Percentiles rank a stretch among this genome's conserved stretches.
phyloP scores from a whole-genome alignment of 1,139 yeast species.

The Suhomyces coccinellae region DNA sequence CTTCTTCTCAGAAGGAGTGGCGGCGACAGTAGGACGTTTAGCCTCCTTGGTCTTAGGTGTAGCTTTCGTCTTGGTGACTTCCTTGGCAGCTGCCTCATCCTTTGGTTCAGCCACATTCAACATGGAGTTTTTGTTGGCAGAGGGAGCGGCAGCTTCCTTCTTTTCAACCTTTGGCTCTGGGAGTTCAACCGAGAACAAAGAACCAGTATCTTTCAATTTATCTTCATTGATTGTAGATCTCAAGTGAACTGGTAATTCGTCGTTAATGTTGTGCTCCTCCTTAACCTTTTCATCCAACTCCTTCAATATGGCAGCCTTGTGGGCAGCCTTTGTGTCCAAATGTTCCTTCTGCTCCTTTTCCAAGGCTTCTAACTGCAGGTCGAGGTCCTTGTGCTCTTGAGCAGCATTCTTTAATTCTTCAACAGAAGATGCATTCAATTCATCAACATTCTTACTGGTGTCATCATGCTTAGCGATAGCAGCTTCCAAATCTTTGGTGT shows the following conservation, averaged over 20 bases:
- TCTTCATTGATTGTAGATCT: slow-evolving; percentile 43
- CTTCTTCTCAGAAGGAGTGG: slow-evolving; percentile 12
- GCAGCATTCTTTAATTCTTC: slow-evolving; percentile 29
- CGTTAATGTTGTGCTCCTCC: slow-evolving; percentile 47
- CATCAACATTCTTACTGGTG: slow-evolving; percentile 34
- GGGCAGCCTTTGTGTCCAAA: slow-evolving; percentile 28
- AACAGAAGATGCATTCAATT: slow-evolving; percentile 27
- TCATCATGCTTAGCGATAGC: slow-evolving; percentile 34
- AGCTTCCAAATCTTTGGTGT: slow-evolving; percentile 34
- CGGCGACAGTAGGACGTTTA: slow-evolving; percentile 10
- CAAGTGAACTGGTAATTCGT: slow-evolving; percentile 55
- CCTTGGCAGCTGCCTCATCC: slow-evolving; percentile 1
- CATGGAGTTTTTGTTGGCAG: neutral
- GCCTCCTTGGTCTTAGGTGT: slow-evolving; percentile 6
- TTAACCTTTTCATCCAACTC: slow-evolving; percentile 38
- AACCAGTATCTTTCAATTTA: slow-evolving; percentile 42
- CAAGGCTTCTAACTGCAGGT: slow-evolving; percentile 33
- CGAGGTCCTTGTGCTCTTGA: slow-evolving; percentile 27
- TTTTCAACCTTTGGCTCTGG: slow-evolving; percentile 16
- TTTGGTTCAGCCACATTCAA: neutral
- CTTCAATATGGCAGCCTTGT: slow-evolving; percentile 36
- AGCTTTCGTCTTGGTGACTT: slow-evolving; percentile 3
- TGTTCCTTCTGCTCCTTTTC: slow-evolving; percentile 31
- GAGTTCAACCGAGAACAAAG: slow-evolving; percentile 35
- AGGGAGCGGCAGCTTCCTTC: slow-evolving; percentile 20